These are phyloP conservation scores for Lentinula edodes DNA, from an alignment of 768 basidiomycete genomes.

Conservation along the genomic window DNA sequence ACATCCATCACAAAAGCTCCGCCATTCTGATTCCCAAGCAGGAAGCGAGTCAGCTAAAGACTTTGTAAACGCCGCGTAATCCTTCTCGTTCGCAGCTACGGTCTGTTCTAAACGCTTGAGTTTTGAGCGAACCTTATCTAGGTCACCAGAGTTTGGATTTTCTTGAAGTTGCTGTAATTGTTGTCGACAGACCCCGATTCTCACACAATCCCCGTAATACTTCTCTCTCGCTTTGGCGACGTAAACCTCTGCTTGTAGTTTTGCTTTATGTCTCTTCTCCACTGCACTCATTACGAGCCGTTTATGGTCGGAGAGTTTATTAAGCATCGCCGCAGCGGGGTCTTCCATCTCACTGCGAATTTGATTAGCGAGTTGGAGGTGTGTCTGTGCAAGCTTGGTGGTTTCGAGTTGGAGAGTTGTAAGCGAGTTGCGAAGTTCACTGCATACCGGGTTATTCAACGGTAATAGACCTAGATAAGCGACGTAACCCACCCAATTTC, in stretches of 20 bases:
- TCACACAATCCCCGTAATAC: conserved; percentile 87
- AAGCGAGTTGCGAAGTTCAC: conserved; percentile 76
- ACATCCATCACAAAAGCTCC: conserved; percentile 84
- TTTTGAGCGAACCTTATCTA: conserved; percentile 81
- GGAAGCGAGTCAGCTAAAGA: conserved; percentile 71
- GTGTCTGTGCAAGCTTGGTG: conserved; percentile 71
- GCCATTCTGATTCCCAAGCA: conserved; percentile 95
- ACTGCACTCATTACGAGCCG: conserved; percentile 67
- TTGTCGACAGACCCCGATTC: conserved; percentile 91
- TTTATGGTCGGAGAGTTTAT: conserved; percentile 66
- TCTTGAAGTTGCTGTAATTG: conserved; percentile 50
- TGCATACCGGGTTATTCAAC: conserved; percentile 22
- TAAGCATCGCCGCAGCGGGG: conserved; percentile 52
- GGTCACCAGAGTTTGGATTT: neutral
- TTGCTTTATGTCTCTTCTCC: conserved; percentile 88
- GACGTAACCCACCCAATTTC: conserved; percentile 12
- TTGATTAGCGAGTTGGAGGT: conserved; percentile 68
- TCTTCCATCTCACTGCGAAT: conserved; percentile 73
- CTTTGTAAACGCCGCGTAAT: conserved; percentile 82
- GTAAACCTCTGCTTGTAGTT: conserved; percentile 79
- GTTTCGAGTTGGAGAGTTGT: conserved; percentile 81
- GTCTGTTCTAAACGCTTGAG: conserved; percentile 86
- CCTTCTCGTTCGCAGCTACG: conserved; percentile 85
- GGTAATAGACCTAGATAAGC: no score
- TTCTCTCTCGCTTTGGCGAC: conserved; percentile 88